Conservation (phyloP, 2,329 filamentous ascomycete species). For the Purpureocillium lavendulum region DNA sequence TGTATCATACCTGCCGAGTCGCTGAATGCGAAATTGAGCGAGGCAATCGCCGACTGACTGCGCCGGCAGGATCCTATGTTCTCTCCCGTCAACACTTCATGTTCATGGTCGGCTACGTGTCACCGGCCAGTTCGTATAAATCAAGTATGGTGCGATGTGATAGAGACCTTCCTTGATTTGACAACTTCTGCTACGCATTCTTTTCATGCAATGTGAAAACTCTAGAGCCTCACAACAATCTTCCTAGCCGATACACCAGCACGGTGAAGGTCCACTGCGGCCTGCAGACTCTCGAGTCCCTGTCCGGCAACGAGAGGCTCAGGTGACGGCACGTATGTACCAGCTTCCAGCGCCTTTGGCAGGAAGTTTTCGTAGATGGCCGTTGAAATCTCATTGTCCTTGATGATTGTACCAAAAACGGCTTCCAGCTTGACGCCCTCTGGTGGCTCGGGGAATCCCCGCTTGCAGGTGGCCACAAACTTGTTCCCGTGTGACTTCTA, state of each 20-base stretch:
- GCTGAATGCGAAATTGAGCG: too few relatives aligned
- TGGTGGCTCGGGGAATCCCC: background rate
- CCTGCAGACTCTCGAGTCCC: background rate
- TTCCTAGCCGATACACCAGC: background rate
- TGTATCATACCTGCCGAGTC: too few relatives aligned
- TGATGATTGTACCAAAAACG: background rate
- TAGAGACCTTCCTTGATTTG: too few relatives aligned
- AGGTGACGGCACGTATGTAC: background rate
- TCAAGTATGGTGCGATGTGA: too few relatives aligned
- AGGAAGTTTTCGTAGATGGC: background rate
- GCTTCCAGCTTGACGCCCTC: background rate
- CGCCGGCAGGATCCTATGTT: too few relatives aligned
- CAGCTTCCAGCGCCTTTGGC: background rate
- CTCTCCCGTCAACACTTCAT: too few relatives aligned
- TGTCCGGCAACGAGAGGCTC: constrained; percentile 1
- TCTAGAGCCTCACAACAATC: background rate
- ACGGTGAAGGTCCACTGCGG: background rate
- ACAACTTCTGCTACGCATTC: too few relatives aligned
- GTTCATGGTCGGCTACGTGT: too few relatives aligned
- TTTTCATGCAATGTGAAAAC: too few relatives aligned
- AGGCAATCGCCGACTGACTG: too few relatives aligned
- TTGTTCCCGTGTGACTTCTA: background rate
- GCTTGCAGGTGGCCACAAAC: background rate
- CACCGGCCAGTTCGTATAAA: too few relatives aligned
- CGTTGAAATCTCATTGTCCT: background rate